These are phyloP conservation scores for Helenozyma rhizophorensis DNA, from an alignment of 805 yeast species.

Conservation along the genomic window DNA sequence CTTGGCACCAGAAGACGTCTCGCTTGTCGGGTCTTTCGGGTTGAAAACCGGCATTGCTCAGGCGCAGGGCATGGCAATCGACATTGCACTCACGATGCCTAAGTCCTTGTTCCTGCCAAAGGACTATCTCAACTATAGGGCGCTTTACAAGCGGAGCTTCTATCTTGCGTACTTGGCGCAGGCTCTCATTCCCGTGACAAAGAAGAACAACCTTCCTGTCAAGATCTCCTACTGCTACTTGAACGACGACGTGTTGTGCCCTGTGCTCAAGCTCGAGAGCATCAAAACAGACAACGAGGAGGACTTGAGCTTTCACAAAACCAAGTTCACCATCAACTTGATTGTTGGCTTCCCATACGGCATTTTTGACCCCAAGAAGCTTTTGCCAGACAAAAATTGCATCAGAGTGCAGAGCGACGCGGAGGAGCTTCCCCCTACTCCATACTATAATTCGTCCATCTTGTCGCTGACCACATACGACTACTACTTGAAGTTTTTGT, in stretches of 20 bases:
- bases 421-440: constrained; percentile 64
- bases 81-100: constrained; percentile 83
- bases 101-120: constrained; percentile 68
- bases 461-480: constrained; percentile 65
- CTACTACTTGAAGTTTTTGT: constrained; percentile 68
- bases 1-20: constrained; percentile 64
- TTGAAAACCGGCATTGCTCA: constrained; percentile 72
- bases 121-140: constrained; percentile 87
- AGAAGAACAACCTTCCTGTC: constrained; percentile 55
- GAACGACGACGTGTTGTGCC: constrained; percentile 74
- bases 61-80: constrained; percentile 64
- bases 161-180: constrained; percentile 78
- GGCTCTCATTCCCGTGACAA: constrained; percentile 49
- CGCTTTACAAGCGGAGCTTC: constrained; percentile 83
- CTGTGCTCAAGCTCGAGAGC: constrained; percentile 64
- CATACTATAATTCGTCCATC: constrained; percentile 79
- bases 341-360: constrained; percentile 70
- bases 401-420: constrained; percentile 59
- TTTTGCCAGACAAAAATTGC: constrained; percentile 77
- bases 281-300: constrained; percentile 43
- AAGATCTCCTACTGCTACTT: constrained; percentile 59
- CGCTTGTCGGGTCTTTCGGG: constrained; percentile 87
- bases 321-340: constrained; percentile 68
- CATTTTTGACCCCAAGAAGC: constrained; percentile 67
- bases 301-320: constrained; percentile 56